Conservation (phyloP, 2,329 filamentous ascomycete genomes). For the Blastomyces parvus region DNA sequence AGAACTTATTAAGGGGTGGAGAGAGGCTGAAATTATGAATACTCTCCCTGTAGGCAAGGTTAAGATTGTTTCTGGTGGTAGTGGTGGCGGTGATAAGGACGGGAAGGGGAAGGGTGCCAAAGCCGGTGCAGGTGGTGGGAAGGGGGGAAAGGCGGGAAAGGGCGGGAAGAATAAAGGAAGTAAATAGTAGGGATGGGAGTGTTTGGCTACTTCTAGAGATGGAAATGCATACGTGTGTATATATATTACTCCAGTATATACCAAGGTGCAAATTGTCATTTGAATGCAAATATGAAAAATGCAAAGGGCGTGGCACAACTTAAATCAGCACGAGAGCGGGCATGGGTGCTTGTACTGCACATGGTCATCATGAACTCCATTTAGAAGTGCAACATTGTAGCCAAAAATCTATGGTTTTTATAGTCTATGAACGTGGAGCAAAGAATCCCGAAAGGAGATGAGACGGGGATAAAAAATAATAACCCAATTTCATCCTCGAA, state of each 20-base stretch:
- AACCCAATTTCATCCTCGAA: slow-evolving; percentile 37
- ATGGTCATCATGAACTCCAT: background rate
- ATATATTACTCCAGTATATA: background rate
- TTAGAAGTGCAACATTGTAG: background rate
- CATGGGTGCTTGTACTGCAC: background rate
- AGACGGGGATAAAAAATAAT: slow-evolving; percentile 20
- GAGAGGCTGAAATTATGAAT: slow-evolving; percentile 47
- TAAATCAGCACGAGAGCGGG: background rate
- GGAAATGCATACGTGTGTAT: background rate
- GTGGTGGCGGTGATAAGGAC: slow-evolving; percentile 25
- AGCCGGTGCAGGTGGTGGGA: slow-evolving; percentile 22
- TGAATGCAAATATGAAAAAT: background rate
- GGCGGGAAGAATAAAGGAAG: slow-evolving; percentile 29
- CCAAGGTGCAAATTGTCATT: background rate
- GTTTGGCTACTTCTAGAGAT: background rate
- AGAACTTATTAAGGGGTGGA: slow-evolving; percentile 73
- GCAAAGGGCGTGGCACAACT: background rate
- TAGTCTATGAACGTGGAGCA: background rate
- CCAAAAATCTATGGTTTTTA: background rate
- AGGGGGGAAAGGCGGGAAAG: slow-evolving; percentile 25
- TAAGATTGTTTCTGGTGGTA: slow-evolving; percentile 32
- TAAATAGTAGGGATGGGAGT: background rate
- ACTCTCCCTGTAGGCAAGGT: slow-evolving; percentile 29
- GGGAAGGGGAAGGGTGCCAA: slow-evolving; percentile 26
- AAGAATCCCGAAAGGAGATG: background rate